Base-by-base conservation (phyloP, 108 stramenopile genomes). In the Cyclostephanos tholiformis region DNA sequence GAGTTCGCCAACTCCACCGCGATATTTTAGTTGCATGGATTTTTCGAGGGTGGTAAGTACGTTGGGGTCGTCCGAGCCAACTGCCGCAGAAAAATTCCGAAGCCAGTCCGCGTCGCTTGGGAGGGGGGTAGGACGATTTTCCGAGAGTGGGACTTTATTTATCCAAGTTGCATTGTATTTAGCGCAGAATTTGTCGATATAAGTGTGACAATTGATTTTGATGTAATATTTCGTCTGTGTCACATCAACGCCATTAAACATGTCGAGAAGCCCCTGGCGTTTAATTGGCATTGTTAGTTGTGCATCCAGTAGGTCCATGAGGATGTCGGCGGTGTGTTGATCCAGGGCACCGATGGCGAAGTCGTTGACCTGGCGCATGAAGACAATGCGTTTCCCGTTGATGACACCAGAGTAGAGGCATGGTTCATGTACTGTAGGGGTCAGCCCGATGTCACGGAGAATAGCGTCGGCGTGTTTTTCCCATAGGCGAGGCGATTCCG, bases 221-320 rank as follows among this genome's bases (percentile, higher is more conserved):
- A 82, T 74, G 49, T 70, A 65, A 32, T 81, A 38, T 27, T 19
- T 17, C 2, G 65, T 69, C 51, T 85, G 80, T 16, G 20, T 5
- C 30, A 85, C 39, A 58, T 85, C 77, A 14, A 78, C 55, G 25
- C 81, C 77, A 55, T 77, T 82, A 38, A 52, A 85, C n/a, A 70
- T 65, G 13, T 22, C 56, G 73, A 79, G 63, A 56, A 85, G 66
- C 20, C 77, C 77, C 20, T 69, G 63, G 2, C 65, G 65, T 10
- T 68, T 62, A 19, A 79, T 49, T 14, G 66, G 63, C 14, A 69
- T 62, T 19, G 32, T 57, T 14, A 69, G 36, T 1, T 55, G n/a
- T 0, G 55, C 67, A 56, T 69, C 67, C 36, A 67, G 32, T 20
- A 36, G 4, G 16, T 53, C 67, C 12, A 36, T 46, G 58, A 70